Conservation (phyloP, 176 grass and related monocot genomes). For the Eleusine indica region DNA sequence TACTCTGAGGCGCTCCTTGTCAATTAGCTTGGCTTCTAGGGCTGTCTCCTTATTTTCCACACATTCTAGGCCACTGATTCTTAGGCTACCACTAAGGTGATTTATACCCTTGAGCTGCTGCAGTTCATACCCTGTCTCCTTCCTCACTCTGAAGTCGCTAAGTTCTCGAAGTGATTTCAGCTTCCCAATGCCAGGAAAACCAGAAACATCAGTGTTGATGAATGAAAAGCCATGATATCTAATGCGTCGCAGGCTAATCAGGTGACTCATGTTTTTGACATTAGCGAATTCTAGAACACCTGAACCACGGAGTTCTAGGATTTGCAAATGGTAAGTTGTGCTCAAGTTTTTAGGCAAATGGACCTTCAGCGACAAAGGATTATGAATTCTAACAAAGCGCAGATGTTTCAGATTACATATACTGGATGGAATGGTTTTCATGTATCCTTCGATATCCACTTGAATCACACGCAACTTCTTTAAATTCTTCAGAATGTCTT, state of each 20-base stretch:
- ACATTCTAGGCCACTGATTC: constrained; percentile 16
- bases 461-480: constrained; percentile 18
- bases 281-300: constrained; percentile 3
- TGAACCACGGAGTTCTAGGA: background rate
- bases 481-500: background rate
- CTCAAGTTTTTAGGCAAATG: background rate
- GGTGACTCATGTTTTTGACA: constrained; percentile 4
- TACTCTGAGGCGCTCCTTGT: background rate
- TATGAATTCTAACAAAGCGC: constrained; percentile 19
- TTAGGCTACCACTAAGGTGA: background rate
- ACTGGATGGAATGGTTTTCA: background rate
- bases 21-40: constrained; percentile 8
- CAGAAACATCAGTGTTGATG: background rate
- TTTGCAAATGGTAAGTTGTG: background rate
- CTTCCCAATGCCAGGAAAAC: background rate
- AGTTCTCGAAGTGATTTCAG: constrained; percentile 19
- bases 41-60: background rate
- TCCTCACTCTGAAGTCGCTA: constrained; percentile 9
- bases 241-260: background rate
- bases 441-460: background rate
- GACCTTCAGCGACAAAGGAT: background rate
- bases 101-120: constrained; percentile 20
- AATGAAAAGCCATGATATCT: constrained; percentile 3
- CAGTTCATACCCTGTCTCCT: constrained; percentile 19
- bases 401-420: constrained; percentile 16